Conservation (phyloP, 2,329 filamentous ascomycete species). For the Rugonectria rugulosa region DNA sequence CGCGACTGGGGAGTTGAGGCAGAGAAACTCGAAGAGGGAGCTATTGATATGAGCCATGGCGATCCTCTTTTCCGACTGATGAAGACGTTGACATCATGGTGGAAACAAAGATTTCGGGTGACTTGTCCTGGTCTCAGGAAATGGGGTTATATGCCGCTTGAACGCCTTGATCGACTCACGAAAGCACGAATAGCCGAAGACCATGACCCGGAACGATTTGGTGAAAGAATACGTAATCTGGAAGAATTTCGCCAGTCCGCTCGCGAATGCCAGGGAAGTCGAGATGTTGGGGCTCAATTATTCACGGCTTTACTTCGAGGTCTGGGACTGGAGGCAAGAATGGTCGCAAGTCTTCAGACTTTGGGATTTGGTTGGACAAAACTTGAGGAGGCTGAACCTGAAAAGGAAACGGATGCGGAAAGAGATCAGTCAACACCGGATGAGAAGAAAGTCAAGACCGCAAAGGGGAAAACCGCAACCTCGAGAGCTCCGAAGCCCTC, state of each 20-base stretch:
- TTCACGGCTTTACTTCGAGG: conserved; percentile 87
- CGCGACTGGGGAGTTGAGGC: conserved; percentile 77
- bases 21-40: conserved; percentile 71
- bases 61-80: conserved; percentile 83
- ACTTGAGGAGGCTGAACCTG: conserved; percentile 74
- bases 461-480: not conserved
- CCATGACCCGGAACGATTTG: conserved; percentile 70
- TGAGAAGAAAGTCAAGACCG: conserved; percentile 11
- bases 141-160: conserved; percentile 83
- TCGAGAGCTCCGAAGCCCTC: conserved; percentile 25
- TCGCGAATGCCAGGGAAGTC: conserved; percentile 76
- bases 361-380: conserved; percentile 92
- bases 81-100: conserved; percentile 80
- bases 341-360: conserved; percentile 86
- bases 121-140: conserved; percentile 86
- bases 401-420: conserved; percentile 46
- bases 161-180: conserved; percentile 75
- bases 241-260: conserved; percentile 75
- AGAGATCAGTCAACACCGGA: not conserved
- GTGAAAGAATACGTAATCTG: conserved; percentile 75
- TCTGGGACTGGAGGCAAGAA: conserved; percentile 80
- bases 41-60: conserved; percentile 79
- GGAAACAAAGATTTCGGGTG: conserved; percentile 83
- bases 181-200: conserved; percentile 71
- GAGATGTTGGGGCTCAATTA: conserved; percentile 87